phyloP scores from a whole-genome alignment of 441 rosid genomes.

The Arabidopsis hybrid region DNA sequence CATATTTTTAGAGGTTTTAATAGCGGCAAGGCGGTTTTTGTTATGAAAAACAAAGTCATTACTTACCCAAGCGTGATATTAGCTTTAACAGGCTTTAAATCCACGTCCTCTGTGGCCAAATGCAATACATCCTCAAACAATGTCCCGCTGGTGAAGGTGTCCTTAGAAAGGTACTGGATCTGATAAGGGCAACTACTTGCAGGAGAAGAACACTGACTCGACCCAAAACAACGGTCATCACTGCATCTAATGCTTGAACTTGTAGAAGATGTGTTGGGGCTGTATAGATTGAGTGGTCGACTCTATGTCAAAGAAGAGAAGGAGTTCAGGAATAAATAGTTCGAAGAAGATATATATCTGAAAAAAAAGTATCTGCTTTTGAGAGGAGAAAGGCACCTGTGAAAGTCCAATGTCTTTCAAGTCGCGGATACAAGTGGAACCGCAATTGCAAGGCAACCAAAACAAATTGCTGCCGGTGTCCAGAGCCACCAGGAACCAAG shows the following conservation, averaged over 20 bases:
- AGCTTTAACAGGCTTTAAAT: slow-evolving; percentile 52
- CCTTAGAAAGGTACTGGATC: slow-evolving; percentile 51
- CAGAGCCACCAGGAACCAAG: slow-evolving; percentile 77
- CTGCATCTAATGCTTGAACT: slow-evolving; percentile 67
- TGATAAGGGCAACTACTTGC: slow-evolving; percentile 67
- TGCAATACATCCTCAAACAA: slow-evolving; percentile 79
- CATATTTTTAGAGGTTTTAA: not conserved
- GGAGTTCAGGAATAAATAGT: too few species aligned
- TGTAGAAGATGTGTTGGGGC: slow-evolving; percentile 70
- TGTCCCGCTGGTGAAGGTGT: slow-evolving; percentile 62
- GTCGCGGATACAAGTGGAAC: slow-evolving; percentile 35
- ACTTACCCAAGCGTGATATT: slow-evolving; percentile 76
- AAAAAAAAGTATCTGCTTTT: too few species aligned
- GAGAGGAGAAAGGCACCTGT: not conserved
- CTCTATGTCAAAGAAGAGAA: slow-evolving; percentile 51
- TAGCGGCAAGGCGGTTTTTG: not conserved
- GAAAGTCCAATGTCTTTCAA: slow-evolving; percentile 18
- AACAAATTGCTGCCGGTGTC: slow-evolving; percentile 88
- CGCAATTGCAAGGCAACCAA: slow-evolving; percentile 94
- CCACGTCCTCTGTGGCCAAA: slow-evolving; percentile 52
- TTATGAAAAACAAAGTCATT: slow-evolving; percentile 1
- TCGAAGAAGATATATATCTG: not conserved
- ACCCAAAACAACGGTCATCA: slow-evolving; percentile 57
- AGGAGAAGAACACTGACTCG: slow-evolving; percentile 54
- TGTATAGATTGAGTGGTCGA: slow-evolving; percentile 66